phyloP scores from a whole-genome alignment of 2,329 filamentous ascomycete species.

The Penicillium concentricum region DNA sequence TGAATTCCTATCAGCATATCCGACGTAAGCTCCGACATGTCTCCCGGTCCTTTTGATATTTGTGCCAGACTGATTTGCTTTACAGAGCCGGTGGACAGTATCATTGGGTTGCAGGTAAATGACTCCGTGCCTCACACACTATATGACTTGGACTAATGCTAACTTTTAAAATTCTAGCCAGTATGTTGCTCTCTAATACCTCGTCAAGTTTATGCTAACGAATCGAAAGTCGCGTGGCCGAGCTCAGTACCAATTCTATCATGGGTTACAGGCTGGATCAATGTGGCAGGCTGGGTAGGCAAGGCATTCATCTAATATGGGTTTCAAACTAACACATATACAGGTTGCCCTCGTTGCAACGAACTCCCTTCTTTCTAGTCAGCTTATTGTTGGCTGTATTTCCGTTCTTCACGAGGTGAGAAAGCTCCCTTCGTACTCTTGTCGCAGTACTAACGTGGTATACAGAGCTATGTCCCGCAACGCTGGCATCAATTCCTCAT shows the following conservation, averaged over 20 bases:
- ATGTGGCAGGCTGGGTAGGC: conserved; percentile 67
- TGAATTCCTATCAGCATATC: conserved; percentile 67
- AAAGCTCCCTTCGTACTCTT: neutral
- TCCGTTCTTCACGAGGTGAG: conserved; percentile 56
- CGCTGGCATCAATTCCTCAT: conserved; percentile 72
- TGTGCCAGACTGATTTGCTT: neutral
- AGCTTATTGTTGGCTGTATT: conserved; percentile 65
- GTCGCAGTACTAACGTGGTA: neutral
- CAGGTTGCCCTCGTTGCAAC: conserved; percentile 61
- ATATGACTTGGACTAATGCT: neutral
- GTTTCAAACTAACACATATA: conserved; percentile 15
- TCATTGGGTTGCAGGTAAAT: conserved; percentile 64
- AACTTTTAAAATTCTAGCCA: conserved; percentile 18
- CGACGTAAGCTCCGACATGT: conserved; percentile 36
- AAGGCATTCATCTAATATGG: neutral
- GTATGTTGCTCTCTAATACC: conserved; percentile 24
- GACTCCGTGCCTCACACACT: neutral
- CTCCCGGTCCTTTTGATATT: neutral
- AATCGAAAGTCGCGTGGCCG: conserved; percentile 53
- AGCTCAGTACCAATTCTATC: conserved; percentile 61
- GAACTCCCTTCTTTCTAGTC: conserved; percentile 64
- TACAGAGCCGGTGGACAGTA: conserved; percentile 59
- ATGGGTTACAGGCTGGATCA: conserved; percentile 67
- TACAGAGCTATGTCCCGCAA: conserved; percentile 51
- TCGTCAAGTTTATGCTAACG: neutral